Evolutionary conservation across 768 basidiomycete genomes (phyloP), one percentile per base, ranked within the genome.

Genomic region (Tremella fuciformis): DNA sequence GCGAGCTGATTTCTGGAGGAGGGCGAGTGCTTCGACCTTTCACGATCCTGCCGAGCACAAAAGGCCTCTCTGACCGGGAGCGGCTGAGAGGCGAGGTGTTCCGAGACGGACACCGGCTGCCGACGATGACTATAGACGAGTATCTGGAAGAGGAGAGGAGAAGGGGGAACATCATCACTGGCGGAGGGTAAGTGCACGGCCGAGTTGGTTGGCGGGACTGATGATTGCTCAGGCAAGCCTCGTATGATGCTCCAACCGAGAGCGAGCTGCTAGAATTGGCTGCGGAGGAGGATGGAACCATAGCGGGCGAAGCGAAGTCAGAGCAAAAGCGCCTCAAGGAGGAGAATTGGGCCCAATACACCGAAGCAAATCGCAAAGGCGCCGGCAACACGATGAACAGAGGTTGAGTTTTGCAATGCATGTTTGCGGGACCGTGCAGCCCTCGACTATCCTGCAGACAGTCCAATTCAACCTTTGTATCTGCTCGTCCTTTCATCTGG

Each of bases 321-420:
- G 92, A 93, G 71, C 81, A 86, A 71, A 87, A 88, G 77, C 79
- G 92, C 46, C 81, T 82, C 67, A 88, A 91, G 74, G 89, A 93
- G 65, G 91, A 97, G 74, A 85, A 86, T 37, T 97, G 93, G 92
- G 91, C 92, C 26, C 81, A 80, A 57, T 98, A 84, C 69, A 91
- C 87, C 15, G 96, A 97, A 51, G 81, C 80, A 22, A 86, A 99
- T 76, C 86, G 87, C 13, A 86, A 82, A 69, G 96, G 96, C 1
- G 88, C 88, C n/a, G 96, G 96, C 2, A 99, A 99, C 74, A 94
- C 87, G 11, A 91, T 94, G 88, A 96, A 97, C 76, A 83, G 89
- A 62, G 92, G 92, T 59, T 91, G 76, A 83, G 34, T 6, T 13
- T 55, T 6, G n/a, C n/a, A 15, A 42, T 40, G 38, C n/a, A 34